Conservation (phyloP, 1,284 basidiomycete genomes). For the Neonothopanus nambi region DNA sequence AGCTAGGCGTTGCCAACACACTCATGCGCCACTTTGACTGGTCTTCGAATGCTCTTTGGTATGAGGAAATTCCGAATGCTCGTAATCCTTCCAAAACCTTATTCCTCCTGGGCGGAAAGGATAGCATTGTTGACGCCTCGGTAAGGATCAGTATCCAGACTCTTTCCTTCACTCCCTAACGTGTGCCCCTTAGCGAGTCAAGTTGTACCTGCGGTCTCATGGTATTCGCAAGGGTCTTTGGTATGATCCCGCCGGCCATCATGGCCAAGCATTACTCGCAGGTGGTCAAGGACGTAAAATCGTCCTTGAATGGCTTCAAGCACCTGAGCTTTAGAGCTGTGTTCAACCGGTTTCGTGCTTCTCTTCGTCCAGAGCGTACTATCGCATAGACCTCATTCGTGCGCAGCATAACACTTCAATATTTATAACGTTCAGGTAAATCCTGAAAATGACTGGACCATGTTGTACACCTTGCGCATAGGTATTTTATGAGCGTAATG, state of each 20-base stretch:
- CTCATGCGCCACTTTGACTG: slow-evolving; percentile 85
- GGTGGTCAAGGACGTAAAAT: slow-evolving; percentile 55
- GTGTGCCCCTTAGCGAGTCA: slow-evolving; percentile 55
- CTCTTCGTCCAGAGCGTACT: too few relatives aligned
- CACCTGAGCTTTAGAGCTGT: slow-evolving; percentile 21
- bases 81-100: slow-evolving; percentile 57
- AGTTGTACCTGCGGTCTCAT: slow-evolving; percentile 73
- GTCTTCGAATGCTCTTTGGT: slow-evolving; percentile 87
- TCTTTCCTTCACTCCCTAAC: neutral
- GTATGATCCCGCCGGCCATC: slow-evolving; percentile 67
- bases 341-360: too few relatives aligned
- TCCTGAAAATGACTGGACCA: too few relatives aligned
- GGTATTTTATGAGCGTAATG: too few relatives aligned
- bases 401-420: too few relatives aligned
- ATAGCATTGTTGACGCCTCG: slow-evolving; percentile 74
- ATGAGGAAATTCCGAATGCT: slow-evolving; percentile 83
- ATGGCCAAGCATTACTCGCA: slow-evolving; percentile 70
- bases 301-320: slow-evolving; percentile 66
- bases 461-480: too few relatives aligned
- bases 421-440: too few relatives aligned
- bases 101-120: slow-evolving; percentile 80
- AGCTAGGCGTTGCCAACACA: slow-evolving; percentile 84
- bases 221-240: slow-evolving; percentile 72
- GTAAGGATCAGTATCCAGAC: slow-evolving; percentile 41
- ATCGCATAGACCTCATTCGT: too few relatives aligned